Conservation (phyloP, 495 filamentous ascomycete genomes). For the Pseudevernia furfuracea region DNA sequence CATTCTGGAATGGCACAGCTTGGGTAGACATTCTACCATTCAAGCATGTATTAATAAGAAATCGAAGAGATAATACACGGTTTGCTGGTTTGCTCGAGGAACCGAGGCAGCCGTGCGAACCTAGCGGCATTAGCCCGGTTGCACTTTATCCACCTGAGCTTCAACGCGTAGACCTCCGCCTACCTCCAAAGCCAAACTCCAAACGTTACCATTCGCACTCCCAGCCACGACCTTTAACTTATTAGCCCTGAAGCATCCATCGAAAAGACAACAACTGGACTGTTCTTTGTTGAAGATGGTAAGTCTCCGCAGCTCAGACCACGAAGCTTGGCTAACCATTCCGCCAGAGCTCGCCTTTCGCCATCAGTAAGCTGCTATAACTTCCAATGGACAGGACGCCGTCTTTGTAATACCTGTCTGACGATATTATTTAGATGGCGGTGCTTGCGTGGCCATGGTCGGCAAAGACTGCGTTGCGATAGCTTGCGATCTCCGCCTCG, state of each 20-base stretch:
- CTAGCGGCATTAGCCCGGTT: not conserved
- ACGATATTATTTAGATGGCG: slow-evolving; percentile 60
- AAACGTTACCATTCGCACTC: not conserved
- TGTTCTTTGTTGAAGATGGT: slow-evolving; percentile 12
- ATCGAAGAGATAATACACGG: not conserved
- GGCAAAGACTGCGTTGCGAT: slow-evolving; percentile 99
- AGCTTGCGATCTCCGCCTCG: slow-evolving; percentile 95
- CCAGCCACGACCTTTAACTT: not conserved
- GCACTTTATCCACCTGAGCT: slow-evolving; percentile 1
- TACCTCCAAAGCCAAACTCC: not conserved
- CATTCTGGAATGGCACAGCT: slow-evolving; percentile 33
- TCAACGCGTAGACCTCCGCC: slow-evolving; percentile 10
- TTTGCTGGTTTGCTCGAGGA: not conserved
- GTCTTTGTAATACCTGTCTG: slow-evolving; percentile 24
- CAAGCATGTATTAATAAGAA: not conserved
- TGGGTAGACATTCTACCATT: slow-evolving; percentile 37
- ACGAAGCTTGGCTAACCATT: slow-evolving; percentile 8
- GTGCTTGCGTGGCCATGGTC: slow-evolving; percentile 95
- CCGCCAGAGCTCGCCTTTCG: slow-evolving; percentile 66
- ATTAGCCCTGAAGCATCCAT: not conserved
- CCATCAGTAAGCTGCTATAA: slow-evolving; percentile 61
- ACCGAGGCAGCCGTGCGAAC: not conserved
- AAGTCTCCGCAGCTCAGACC: not conserved
- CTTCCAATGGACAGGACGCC: not conserved
- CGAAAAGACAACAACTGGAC: not conserved